Base-by-base conservation (phyloP, 106 monocot genomes). In the Dendrobium nobile region DNA sequence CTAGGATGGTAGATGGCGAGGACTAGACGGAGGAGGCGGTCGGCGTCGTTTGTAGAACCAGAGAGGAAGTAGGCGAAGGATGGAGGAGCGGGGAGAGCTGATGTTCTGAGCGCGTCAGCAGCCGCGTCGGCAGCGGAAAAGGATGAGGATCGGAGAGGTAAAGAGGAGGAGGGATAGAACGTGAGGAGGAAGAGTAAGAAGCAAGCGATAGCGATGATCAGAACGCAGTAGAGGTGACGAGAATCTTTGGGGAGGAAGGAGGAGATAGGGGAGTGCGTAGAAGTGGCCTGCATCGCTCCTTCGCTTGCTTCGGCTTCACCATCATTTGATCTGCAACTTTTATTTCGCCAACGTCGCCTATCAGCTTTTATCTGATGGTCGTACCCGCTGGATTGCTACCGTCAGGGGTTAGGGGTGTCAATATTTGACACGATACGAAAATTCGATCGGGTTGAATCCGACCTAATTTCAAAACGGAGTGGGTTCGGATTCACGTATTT, bases 1-100 rank as follows among this genome's bases (percentile, higher is more conserved):
- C 73, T 45, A 20, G 93, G 93, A 81, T 93, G 93, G 85, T 88
- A 93, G 43, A 79, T 67, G 75, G 90, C 84, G 40, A 61, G 85
- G 78, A 93, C 86, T 65, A 93, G 86, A 82, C 93, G 90, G 75
- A 90, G 68, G 75, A 93, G 90, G 45, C 93, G 88, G 80, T 72
- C 73, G 28, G 43, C 75, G 59, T 93, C 90, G 58, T 82, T 87
- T 43, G 75, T 51, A 13, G 90, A 85, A 7, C 85, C 88, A 37
- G 88, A 78, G 74, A 93, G 75, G 58, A 90, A 83, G 86, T 86
- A 93, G 41, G 88, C 90, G 85, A 93, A 67, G 58, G 90, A 85
- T 2, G 93, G 93, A 6, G 85, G 85, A 1, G 88, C 9, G 7
- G 88, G 88, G 37, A 77, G 79, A 61, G 82, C 73, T 67, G 77